These are phyloP conservation scores for Atkinsonella hypoxylon DNA, from an alignment of 2,329 filamentous ascomycete species.

Conservation along the genomic window DNA sequence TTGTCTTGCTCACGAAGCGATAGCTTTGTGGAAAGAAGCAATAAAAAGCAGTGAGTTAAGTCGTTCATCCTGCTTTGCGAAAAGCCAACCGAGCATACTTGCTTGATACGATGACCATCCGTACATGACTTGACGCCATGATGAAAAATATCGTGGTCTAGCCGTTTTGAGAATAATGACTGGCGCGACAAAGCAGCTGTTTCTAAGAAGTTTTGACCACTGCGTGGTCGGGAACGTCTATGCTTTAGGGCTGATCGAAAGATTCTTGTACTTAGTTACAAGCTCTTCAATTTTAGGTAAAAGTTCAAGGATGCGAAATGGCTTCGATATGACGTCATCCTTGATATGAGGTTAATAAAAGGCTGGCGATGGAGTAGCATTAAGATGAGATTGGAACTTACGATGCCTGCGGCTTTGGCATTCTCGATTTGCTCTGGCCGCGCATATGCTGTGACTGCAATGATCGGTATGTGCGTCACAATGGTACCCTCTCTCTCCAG, in stretches of 20 bases:
- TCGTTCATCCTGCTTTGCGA: not conserved
- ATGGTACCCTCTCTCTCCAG: slow-evolving; percentile 52
- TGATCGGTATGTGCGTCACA: slow-evolving; percentile 58
- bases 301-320: slow-evolving; percentile 63
- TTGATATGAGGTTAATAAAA: slow-evolving; percentile 15
- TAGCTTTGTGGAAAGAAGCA: not conserved
- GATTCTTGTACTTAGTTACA: slow-evolving; percentile 27
- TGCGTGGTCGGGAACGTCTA: not conserved
- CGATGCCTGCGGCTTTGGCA: slow-evolving; percentile 62
- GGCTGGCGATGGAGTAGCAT: not conserved
- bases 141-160: not conserved
- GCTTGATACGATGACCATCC: not conserved
- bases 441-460: slow-evolving; percentile 75
- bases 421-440: slow-evolving; percentile 61
- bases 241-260: slow-evolving; percentile 14
- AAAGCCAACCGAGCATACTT: not conserved
- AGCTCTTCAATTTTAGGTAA: slow-evolving; percentile 54
- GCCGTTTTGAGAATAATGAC: not conserved
- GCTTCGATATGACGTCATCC: slow-evolving; percentile 70
- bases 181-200: not conserved
- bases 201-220: too few species aligned
- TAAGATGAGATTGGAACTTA: slow-evolving; percentile 25
- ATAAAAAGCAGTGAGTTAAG: not conserved
- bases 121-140: not conserved
- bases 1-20: not conserved